Evolutionary conservation across 805 yeast genomes (phyloP).

Genomic region (Wickerhamomyces tratensis): DNA sequence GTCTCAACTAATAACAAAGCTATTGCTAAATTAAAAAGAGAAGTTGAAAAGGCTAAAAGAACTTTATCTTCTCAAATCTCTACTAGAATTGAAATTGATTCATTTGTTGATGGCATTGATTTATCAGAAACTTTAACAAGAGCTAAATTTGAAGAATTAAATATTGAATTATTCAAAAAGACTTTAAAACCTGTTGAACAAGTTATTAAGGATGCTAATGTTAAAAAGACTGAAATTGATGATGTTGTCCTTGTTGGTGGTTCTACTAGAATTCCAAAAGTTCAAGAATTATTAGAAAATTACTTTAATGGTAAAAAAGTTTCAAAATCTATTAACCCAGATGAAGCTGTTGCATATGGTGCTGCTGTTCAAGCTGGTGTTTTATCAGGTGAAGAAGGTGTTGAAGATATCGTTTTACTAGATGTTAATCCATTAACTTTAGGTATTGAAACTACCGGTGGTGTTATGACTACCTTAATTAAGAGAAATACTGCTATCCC

Average conservation of each 20-base stretch:
- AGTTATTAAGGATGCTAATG: conserved; percentile 88
- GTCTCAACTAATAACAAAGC: conserved; percentile 76
- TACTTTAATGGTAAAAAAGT: conserved; percentile 93
- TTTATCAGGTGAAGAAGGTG: conserved; percentile 90
- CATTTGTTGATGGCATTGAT: conserved; percentile 90
- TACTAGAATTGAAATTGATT: conserved; percentile 92
- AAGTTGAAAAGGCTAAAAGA: conserved; percentile 97
- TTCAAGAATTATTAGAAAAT: conserved; percentile 84
- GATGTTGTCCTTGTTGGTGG: conserved; percentile 98
- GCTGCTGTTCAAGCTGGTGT: conserved; percentile 99
- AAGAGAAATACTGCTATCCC: conserved; percentile 95
- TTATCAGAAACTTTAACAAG: conserved; percentile 92
- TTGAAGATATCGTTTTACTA: conserved; percentile 77
- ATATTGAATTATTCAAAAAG: conserved; percentile 86
- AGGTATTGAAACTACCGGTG: conserved; percentile 97
- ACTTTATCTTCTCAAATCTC: conserved; percentile 92
- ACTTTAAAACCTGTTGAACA: conserved; percentile 95
- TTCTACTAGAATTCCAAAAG: conserved; percentile 98
- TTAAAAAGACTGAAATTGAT: conserved; percentile 78
- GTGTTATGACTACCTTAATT: conserved; percentile 93
- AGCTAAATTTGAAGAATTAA: conserved; percentile 96
- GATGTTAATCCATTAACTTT: conserved; percentile 92
- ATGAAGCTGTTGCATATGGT: conserved; percentile 99
- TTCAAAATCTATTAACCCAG: conserved; percentile 96
- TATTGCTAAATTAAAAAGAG: conserved; percentile 89